A percentile compares a stretch with the other conserved stretches of the same genome.
Evolutionary conservation across 306 rosid genomes (phyloP).

Genomic region (Lathyrus sativus): DNA sequence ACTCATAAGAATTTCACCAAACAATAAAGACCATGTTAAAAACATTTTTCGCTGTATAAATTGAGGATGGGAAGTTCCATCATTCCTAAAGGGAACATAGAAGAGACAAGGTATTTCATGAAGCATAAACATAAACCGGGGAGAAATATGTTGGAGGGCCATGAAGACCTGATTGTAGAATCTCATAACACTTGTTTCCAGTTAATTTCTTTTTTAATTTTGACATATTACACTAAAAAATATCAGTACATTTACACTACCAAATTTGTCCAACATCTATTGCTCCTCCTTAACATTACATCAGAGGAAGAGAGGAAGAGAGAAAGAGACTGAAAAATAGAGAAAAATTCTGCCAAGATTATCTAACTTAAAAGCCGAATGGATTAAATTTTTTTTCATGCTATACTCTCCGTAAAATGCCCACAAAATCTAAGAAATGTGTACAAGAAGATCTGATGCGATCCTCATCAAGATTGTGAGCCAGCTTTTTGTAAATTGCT

Average conservation of each 20-base stretch:
- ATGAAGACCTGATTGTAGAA: constrained; percentile 20
- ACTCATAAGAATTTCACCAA: constrained; percentile 1
- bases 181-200: background rate
- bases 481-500: constrained; percentile 22
- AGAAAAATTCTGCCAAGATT: background rate
- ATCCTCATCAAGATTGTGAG: constrained; percentile 16
- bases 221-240: background rate
- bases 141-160: constrained; percentile 15
- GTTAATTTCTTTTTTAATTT: background rate
- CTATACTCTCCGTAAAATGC: constrained; percentile 6
- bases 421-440: constrained; percentile 18
- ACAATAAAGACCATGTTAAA: background rate
- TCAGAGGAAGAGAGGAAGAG: background rate
- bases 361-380: constrained; percentile 7
- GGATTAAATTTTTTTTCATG: background rate
- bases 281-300: constrained; percentile 3
- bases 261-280: constrained; percentile 22
- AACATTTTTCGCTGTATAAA: background rate
- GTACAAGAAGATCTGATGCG: constrained; percentile 20
- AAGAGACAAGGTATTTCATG: background rate
- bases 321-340: background rate
- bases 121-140: constrained; percentile 7
- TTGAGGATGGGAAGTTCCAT: background rate
- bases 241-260: background rate
- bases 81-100: constrained; percentile 10